These are phyloP conservation scores for Ascochyta pisi DNA, from an alignment of 2,329 filamentous ascomycete species.

Conservation along the genomic window DNA sequence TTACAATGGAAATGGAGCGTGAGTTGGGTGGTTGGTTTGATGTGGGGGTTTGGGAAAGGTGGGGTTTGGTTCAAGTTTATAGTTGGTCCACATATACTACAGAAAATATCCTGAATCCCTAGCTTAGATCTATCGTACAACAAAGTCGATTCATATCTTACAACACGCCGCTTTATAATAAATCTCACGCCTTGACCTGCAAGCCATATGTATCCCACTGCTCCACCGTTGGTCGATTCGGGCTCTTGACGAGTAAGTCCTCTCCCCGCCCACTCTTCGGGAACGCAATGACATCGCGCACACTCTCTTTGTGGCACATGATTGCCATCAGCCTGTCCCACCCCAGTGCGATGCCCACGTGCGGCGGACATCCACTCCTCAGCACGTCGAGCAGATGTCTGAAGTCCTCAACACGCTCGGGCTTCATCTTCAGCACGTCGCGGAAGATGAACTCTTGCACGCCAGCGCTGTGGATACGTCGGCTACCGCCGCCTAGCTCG, in stretches of 20 bases:
- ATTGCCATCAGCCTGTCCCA: constrained; percentile 87
- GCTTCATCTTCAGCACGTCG: constrained; percentile 79
- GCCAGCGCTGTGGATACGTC: constrained; percentile 84
- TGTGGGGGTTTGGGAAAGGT: no score
- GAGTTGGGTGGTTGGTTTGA: no score
- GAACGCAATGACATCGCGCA: constrained; percentile 95
- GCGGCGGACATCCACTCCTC: constrained; percentile 86
- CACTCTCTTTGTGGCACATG: constrained; percentile 76
- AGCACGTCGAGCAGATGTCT: constrained; percentile 83
- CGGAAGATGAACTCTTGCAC: constrained; percentile 87
- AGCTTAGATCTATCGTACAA: neutral
- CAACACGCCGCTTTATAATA: neutral
- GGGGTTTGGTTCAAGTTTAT: no score
- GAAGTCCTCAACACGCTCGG: constrained; percentile 78
- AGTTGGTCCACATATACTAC: no score
- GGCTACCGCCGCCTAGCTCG: constrained; percentile 90
- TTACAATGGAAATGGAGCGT: constrained; percentile 3
- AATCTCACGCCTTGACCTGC: constrained; percentile 26
- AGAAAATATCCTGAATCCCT: no score
- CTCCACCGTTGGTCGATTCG: constrained; percentile 69
- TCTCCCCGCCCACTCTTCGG: constrained; percentile 92
- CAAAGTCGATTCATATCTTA: neutral
- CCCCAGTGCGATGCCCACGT: constrained; percentile 90
- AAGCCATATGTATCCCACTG: constrained; percentile 68
- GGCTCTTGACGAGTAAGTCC: constrained; percentile 82